phyloP scores from a whole-genome alignment of 2,329 filamentous ascomycete genomes.

The Leptographium galeiforme region DNA sequence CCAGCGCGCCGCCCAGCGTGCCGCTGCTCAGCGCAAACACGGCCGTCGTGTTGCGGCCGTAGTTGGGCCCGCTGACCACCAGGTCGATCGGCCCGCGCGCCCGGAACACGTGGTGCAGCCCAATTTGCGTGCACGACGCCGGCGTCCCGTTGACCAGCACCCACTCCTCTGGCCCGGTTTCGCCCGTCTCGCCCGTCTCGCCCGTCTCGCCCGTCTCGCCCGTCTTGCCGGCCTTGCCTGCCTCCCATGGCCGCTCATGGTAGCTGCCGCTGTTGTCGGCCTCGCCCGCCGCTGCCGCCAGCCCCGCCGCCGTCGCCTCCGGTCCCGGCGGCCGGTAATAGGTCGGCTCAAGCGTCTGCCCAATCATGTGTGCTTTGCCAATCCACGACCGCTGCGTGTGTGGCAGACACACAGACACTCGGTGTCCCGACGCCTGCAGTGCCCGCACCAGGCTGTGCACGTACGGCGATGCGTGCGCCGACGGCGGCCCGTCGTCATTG shows the following conservation, averaged over 20 bases:
- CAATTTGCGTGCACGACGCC: slow-evolving; percentile 70
- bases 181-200: slow-evolving; percentile 19
- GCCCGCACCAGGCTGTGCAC: slow-evolving; percentile 60
- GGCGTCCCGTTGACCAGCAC: slow-evolving; percentile 70
- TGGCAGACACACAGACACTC: slow-evolving; percentile 83
- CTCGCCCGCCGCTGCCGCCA: slow-evolving; percentile 26
- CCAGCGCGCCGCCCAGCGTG: slow-evolving; percentile 63
- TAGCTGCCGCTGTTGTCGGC: slow-evolving; percentile 46
- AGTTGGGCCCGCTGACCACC: slow-evolving; percentile 70
- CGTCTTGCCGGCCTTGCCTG: background rate
- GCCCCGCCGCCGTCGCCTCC: slow-evolving; percentile 19
- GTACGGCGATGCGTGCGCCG: slow-evolving; percentile 65
- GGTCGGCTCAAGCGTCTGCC: slow-evolving; percentile 67
- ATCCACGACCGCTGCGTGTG: slow-evolving; percentile 95
- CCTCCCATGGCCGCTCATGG: slow-evolving; percentile 38
- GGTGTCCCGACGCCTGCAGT: slow-evolving; percentile 63
- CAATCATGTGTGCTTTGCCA: slow-evolving; percentile 93
- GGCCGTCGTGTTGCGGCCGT: slow-evolving; percentile 69
- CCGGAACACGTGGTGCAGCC: slow-evolving; percentile 65
- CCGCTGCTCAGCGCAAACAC: slow-evolving; percentile 68
- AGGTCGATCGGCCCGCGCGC: slow-evolving; percentile 60
- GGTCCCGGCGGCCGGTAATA: slow-evolving; percentile 56
- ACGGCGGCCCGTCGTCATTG: slow-evolving; percentile 75
- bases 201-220: slow-evolving; percentile 23
- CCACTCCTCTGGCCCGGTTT: slow-evolving; percentile 53